Conservation (phyloP, 2,329 filamentous ascomycete genomes). For the Diaporthe velutina region DNA sequence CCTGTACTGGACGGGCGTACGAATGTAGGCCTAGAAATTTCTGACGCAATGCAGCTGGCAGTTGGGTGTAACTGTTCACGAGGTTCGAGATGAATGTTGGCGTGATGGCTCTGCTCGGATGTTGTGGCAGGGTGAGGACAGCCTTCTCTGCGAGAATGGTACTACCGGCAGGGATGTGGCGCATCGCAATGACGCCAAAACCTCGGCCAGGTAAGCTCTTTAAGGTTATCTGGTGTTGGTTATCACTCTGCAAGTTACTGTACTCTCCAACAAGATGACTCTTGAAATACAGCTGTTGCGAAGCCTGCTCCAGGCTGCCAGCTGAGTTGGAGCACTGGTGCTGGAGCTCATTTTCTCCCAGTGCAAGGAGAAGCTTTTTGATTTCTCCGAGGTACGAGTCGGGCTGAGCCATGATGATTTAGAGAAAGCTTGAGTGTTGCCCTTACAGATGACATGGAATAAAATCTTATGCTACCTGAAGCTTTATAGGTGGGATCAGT, state of each 20-base stretch:
- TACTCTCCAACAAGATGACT: too few species aligned
- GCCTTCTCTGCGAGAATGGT: not conserved
- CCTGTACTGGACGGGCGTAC: not conserved
- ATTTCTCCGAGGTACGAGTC: not conserved
- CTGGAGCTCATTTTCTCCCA: not conserved
- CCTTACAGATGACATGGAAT: not conserved
- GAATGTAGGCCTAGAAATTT: not conserved
- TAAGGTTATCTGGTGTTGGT: not conserved
- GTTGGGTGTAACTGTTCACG: not conserved
- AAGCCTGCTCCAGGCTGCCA: not conserved
- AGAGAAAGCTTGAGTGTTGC: not conserved
- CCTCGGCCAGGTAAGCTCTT: not conserved
- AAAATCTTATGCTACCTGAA: too few species aligned
- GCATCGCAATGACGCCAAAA: not conserved
- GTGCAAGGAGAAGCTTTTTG: not conserved
- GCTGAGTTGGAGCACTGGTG: not conserved
- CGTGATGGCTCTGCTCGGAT: too few species aligned
- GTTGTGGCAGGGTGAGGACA: not conserved
- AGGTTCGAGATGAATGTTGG: not conserved
- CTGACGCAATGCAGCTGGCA: not conserved
- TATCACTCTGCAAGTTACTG: too few species aligned
- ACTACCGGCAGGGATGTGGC: not conserved
- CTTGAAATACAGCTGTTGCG: not conserved
- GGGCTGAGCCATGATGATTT: not conserved
- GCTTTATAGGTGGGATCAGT: too few species aligned